Conservation (phyloP, 2,329 filamentous ascomycete species). For the Drechslera avenae region DNA sequence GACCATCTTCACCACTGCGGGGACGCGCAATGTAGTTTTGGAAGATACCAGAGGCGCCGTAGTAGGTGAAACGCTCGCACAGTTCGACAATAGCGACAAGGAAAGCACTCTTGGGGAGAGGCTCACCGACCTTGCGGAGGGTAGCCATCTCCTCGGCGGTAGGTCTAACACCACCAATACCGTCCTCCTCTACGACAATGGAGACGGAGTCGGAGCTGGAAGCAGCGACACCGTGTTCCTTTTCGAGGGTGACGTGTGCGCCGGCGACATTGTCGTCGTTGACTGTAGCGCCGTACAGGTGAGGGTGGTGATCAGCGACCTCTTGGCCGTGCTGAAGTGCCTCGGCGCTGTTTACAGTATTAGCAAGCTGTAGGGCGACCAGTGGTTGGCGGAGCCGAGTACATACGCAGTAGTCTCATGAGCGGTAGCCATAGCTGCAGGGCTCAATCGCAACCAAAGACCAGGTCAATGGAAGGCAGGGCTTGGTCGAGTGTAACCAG, state of each 20-base stretch:
- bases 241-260: slow-evolving; percentile 27
- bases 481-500: slow-evolving; percentile 8
- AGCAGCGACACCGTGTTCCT: slow-evolving; percentile 9
- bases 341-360: slow-evolving; percentile 30
- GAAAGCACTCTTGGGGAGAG: slow-evolving; percentile 54
- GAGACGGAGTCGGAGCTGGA: slow-evolving; percentile 23
- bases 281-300: slow-evolving; percentile 36
- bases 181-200: slow-evolving; percentile 32
- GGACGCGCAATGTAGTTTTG: slow-evolving; percentile 57
- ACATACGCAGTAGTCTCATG: slow-evolving; percentile 40
- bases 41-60: slow-evolving; percentile 54
- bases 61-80: slow-evolving; percentile 58
- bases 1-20: slow-evolving; percentile 44
- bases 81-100: slow-evolving; percentile 57
- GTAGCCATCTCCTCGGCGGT: slow-evolving; percentile 51
- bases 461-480: slow-evolving; percentile 13
- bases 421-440: slow-evolving; percentile 30
- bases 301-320: slow-evolving; percentile 35
- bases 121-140: slow-evolving; percentile 54
- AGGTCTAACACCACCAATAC: slow-evolving; percentile 45
- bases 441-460: slow-evolving; percentile 16
- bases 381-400: neutral
- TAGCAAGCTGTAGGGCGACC: slow-evolving; percentile 1
- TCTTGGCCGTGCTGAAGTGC: slow-evolving; percentile 38
- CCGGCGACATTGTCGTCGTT: slow-evolving; percentile 24